These are phyloP conservation scores for Phytophthora macrochlamydospora DNA, from an alignment of 352 stramenopile species.

Conservation along the genomic window DNA sequence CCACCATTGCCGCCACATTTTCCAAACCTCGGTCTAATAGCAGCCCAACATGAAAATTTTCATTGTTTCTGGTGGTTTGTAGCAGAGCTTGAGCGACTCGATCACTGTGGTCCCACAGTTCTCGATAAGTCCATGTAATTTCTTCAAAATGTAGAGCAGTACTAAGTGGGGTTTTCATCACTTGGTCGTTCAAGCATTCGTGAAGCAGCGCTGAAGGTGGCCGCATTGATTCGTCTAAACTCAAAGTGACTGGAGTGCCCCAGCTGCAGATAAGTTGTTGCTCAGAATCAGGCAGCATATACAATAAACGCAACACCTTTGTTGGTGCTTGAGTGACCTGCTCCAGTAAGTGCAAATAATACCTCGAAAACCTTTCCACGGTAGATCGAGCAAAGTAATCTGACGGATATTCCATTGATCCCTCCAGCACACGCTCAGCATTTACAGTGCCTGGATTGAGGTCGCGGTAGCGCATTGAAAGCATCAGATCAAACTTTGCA, in stretches of 20 bases:
- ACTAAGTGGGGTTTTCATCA: constrained; percentile 29
- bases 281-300: constrained; percentile 46
- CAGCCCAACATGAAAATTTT: constrained; percentile 41
- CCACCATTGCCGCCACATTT: constrained; percentile 50
- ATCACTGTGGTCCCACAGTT: constrained; percentile 38
- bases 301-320: constrained; percentile 20
- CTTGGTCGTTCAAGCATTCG: constrained; percentile 43
- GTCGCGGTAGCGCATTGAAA: constrained; percentile 49
- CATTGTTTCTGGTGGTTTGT: constrained; percentile 1
- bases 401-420: constrained; percentile 50
- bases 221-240: not conserved
- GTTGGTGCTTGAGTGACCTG: constrained; percentile 29
- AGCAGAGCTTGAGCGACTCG: constrained; percentile 32
- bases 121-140: constrained; percentile 41
- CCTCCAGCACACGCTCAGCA: constrained; percentile 39
- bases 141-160: constrained; percentile 48
- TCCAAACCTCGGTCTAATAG: constrained; percentile 48
- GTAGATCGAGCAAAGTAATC: constrained; percentile 37
- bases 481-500: constrained; percentile 72
- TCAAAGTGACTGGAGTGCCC: constrained; percentile 12
- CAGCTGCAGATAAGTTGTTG: constrained; percentile 36
- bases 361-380: constrained; percentile 44
- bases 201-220: constrained; percentile 29
- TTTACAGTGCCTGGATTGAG: constrained; percentile 4
- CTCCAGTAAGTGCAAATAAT: constrained; percentile 45